Percentiles rank a stretch among this genome's conserved stretches.
Evolutionary conservation across 768 basidiomycete species (phyloP).

Genomic region (Russula foetens): DNA sequence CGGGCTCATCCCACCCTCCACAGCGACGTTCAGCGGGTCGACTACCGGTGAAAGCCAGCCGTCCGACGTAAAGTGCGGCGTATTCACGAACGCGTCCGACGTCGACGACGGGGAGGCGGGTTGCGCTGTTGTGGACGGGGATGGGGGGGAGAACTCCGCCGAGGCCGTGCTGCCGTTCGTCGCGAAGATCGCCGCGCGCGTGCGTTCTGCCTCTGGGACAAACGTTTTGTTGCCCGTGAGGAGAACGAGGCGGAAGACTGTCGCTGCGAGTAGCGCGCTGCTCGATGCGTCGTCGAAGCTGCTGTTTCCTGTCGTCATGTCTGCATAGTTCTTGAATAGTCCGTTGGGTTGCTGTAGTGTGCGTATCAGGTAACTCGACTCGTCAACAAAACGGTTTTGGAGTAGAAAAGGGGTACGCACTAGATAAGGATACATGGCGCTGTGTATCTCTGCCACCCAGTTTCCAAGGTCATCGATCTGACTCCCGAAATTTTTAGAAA

Average conservation of each 20-base stretch:
- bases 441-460: constrained; percentile 69
- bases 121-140: too few species aligned
- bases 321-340: constrained; percentile 69
- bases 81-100: background rate
- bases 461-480: constrained; percentile 49
- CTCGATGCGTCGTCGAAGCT: constrained; percentile 65
- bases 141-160: background rate
- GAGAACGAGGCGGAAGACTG: constrained; percentile 66
- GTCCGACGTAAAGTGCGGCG: constrained; percentile 41
- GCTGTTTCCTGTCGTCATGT: constrained; percentile 37
- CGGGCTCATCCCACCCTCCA: constrained; percentile 47
- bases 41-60: constrained; percentile 74
- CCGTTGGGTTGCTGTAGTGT: constrained; percentile 34
- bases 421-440: constrained; percentile 54
- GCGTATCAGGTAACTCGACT: background rate
- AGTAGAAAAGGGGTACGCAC: constrained; percentile 31
- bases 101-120: constrained; percentile 12
- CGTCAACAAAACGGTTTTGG: background rate
- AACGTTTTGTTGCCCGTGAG: constrained; percentile 40
- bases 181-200: constrained; percentile 35
- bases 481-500: constrained; percentile 35
- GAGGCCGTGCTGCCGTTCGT: background rate
- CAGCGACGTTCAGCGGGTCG: constrained; percentile 50
- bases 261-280: constrained; percentile 66
- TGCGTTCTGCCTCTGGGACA: constrained; percentile 50